Evolutionary conservation across 768 basidiomycete species (phyloP).

Genomic region (Suillus bovinus): DNA sequence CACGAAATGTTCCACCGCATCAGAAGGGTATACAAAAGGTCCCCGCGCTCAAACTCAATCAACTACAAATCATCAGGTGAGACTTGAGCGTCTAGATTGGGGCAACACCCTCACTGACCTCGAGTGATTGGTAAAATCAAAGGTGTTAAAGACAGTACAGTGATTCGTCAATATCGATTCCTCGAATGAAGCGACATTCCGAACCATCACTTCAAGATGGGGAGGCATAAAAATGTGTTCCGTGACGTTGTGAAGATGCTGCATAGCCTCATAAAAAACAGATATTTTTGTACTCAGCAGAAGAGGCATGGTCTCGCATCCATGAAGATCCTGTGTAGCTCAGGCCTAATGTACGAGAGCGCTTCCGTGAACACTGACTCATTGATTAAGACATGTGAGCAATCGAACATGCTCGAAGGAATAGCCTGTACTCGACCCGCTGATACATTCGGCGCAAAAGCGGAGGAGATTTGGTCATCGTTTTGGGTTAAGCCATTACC

Average conservation of each 20-base stretch:
- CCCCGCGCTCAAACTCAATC: not conserved
- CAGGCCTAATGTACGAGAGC: not conserved
- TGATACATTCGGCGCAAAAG: not conserved
- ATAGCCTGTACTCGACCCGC: not conserved
- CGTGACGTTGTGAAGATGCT: not conserved
- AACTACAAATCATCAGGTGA: not conserved
- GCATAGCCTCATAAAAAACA: not conserved
- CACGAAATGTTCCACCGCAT: not conserved
- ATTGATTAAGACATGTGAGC: not conserved
- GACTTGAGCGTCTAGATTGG: not conserved
- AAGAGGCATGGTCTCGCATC: not conserved
- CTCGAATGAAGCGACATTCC: not conserved
- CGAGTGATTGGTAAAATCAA: not conserved
- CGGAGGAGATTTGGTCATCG: not conserved
- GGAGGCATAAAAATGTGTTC: not conserved
- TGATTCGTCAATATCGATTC: not conserved
- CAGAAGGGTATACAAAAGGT: not conserved
- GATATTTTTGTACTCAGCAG: not conserved
- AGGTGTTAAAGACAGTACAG: not conserved
- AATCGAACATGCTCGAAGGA: not conserved
- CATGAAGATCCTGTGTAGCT: not conserved
- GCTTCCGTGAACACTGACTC: not conserved
- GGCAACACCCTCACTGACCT: not conserved
- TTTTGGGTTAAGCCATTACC: not conserved
- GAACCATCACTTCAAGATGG: not conserved